Evolutionary conservation across 2,329 filamentous ascomycete species (phyloP), one percentile per base, ranked within the genome.

Genomic region (Trichoderma arundinaceum): DNA sequence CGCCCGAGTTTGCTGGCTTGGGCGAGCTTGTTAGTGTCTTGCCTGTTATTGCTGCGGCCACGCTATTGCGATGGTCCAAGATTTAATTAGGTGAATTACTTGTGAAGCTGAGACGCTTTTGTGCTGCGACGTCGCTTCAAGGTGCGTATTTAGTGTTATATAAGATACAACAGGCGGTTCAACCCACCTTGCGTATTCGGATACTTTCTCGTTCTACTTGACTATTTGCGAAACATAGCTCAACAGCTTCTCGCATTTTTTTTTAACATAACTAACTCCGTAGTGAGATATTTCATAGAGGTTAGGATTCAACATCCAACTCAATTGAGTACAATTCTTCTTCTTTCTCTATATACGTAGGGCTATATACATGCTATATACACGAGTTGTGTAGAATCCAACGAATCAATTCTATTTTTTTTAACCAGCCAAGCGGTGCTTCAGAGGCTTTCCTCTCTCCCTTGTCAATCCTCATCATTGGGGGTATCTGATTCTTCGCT

Each of bases 11-110:
- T 80, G 89, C 89, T 0, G 90, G 88, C 0, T 71, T 92, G 8
- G 90, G 90, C 0, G 90, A 93, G 78, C 73, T 93, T 38, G 88
- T 92, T 0, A 92, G 90, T 71, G 88, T 94, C 0, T 65, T 91
- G 72, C 90, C 90, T 0, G 89, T 93, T 3, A 83, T 92, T 69
- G 72, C 80, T 6, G 83, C 83, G 49, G 88, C 87, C 0, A 77
- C 86, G 69, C 76, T 78, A 65, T 71, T 86, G 72, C 76, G 75
- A 49, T 84, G 77, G 78, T 71, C 73, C 39, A 74, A 70, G 67
- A 68, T 77, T 46, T 78, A 70, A 43, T 0, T 10, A 4, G 43
- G 33, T 4, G 15, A 12, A 2, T 12, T n/a, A 13, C 19, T 8
- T n/a, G 15, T 44, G 53, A 33, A 28, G 35, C 9, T n/a, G 38